Base-by-base conservation (phyloP, 306 rosid genomes). In the Medicago lupulina region DNA sequence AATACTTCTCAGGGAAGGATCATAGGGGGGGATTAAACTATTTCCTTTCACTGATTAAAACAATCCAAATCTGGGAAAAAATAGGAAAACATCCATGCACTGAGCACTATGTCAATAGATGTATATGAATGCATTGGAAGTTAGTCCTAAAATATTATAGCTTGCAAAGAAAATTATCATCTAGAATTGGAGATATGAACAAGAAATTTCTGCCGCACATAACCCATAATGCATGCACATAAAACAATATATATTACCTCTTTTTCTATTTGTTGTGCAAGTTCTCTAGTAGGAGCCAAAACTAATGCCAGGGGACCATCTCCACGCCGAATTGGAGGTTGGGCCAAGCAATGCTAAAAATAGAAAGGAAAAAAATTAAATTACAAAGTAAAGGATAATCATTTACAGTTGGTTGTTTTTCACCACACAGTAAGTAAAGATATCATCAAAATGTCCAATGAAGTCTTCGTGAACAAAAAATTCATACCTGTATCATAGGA, bases 221-320 rank as follows among this genome's bases (percentile, higher is more conserved):
- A 58, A 78, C 43, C 53, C 15, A 67, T 13, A 19, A 74, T 39
- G 19, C 31, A 36, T 25, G 19, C 53, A 71, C 68, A 59, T 15
- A 78, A 75, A 47, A 18, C 12, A 59, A 79, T 43, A 55, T n/a
- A 43, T 46, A 60, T 66, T 78, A 92, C 97, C 93, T 92, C 97
- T 78, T 92, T 88, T 70, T 92, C 97, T 74, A 92, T 92, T 85
- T 92, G 97, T 71, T 92, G 97, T 49, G 97, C 97, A 43, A 92
- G 97, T 86, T 92, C 97, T 76, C 97, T 92, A 40, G 97, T 92
- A 53, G 97, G 97, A 73, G 97, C 97, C 83, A 92, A 67, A 61
- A 92, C 93, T 85, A 92, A 80, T 65, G 92, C 97, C 67, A 92
- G 40, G 66, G 97, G 93, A 64, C 97, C 96, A 85, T 89, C 93